Evolutionary conservation across 495 filamentous ascomycete species (phyloP).

Genomic region (Polyplosphaeria fusca): DNA sequence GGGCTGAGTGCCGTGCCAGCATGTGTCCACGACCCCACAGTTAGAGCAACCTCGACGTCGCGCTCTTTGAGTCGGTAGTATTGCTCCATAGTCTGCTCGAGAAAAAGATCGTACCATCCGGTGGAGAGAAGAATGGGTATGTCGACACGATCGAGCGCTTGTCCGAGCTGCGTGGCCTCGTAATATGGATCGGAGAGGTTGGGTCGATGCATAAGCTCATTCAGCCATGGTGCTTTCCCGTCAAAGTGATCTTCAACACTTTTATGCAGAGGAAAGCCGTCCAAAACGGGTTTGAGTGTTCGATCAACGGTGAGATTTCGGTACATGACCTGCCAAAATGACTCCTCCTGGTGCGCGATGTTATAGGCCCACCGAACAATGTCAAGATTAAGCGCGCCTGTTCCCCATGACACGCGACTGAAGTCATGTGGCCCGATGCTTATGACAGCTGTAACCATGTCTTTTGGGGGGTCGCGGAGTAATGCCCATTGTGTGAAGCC

Average conservation of each 20-base stretch:
- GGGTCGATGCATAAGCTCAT: neutral
- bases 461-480: constrained; percentile 2
- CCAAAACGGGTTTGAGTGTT: neutral
- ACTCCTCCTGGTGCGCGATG: constrained; percentile 10
- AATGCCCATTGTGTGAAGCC: constrained; percentile 15
- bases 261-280: neutral
- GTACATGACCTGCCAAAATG: too few species aligned
- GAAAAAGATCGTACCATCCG: constrained; percentile 13
- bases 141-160: constrained; percentile 1
- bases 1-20: neutral
- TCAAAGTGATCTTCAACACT: neutral
- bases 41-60: neutral
- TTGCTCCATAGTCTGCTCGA: constrained; percentile 7
- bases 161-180: neutral
- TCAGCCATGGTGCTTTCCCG: constrained; percentile 2
- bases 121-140: constrained; percentile 1
- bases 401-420: neutral
- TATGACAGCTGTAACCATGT: constrained; percentile 8
- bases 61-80: neutral
- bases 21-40: constrained; percentile 11
- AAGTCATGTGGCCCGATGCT: constrained; percentile 3
- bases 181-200: constrained; percentile 1
- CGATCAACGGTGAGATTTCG: neutral
- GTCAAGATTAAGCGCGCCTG: constrained; percentile 5
- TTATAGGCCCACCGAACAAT: constrained; percentile 1